phyloP scores from a whole-genome alignment of 139 green algal species.

The Astrephomene gubernaculifera region DNA sequence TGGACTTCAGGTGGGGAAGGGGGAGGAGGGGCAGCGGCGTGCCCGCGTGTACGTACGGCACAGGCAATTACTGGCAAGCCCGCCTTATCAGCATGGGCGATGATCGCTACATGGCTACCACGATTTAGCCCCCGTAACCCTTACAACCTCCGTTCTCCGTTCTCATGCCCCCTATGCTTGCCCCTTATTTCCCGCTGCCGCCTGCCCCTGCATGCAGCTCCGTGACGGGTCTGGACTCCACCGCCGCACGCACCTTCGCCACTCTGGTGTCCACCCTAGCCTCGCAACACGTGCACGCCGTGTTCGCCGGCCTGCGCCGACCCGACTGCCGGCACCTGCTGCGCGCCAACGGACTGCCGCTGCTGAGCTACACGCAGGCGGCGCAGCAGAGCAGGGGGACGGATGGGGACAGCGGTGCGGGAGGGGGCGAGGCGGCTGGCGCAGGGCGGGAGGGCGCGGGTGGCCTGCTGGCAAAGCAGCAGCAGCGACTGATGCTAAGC shows the following conservation, averaged over 20 bases:
- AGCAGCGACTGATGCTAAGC: too few species aligned
- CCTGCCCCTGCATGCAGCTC: conserved; percentile 48
- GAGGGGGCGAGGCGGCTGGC: neutral
- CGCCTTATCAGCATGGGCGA: neutral
- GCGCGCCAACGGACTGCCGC: conserved; percentile 22
- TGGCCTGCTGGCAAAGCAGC: neutral
- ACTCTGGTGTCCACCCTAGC: conserved; percentile 58
- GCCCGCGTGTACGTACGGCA: too few species aligned
- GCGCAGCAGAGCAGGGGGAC: neutral
- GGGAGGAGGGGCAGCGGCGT: too few species aligned
- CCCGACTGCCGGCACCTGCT: conserved; percentile 20
- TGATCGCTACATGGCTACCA: neutral
- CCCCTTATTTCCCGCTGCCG: too few species aligned
- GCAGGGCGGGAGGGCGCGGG: neutral
- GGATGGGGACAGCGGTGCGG: neutral
- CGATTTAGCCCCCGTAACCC: neutral
- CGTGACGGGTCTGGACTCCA: conserved; percentile 82
- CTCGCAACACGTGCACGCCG: conserved; percentile 18
- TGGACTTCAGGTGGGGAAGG: conserved; percentile 55
- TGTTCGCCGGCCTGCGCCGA: conserved; percentile 3
- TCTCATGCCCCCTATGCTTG: neutral
- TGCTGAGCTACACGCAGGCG: neutral
- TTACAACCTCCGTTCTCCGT: neutral
- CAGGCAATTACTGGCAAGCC: neutral
- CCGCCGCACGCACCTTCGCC: conserved; percentile 77